These are phyloP conservation scores for Poterioochromonas sp. DNA, from an alignment of 352 stramenopile species.

Conservation along the genomic window DNA sequence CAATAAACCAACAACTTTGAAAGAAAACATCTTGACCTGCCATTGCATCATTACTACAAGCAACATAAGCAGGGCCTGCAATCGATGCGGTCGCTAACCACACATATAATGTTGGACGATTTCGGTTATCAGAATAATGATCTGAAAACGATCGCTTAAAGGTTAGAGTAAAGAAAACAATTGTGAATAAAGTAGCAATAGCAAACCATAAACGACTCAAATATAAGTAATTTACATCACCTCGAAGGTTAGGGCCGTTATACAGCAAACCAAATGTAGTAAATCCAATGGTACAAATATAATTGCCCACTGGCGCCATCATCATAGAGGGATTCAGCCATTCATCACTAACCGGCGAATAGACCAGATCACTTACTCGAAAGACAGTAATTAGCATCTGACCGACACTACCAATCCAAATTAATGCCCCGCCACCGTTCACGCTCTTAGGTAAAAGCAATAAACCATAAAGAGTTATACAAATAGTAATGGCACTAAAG, in stretches of 20 bases:
- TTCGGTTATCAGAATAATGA: not conserved
- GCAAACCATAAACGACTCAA: conserved; percentile 23
- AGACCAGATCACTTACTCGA: not conserved
- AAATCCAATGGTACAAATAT: not conserved
- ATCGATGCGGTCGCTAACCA: conserved; percentile 23
- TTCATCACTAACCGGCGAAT: not conserved
- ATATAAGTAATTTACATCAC: conserved; percentile 13
- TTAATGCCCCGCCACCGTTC: not conserved
- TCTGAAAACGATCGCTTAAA: not conserved
- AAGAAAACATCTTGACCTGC: conserved; percentile 6
- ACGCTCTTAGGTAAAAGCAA: not conserved
- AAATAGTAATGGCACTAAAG: conserved; percentile 30
- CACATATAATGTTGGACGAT: not conserved
- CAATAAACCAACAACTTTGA: conserved; percentile 19
- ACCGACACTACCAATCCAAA: conserved; percentile 24
- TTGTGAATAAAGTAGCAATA: conserved; percentile 2
- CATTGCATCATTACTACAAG: not conserved
- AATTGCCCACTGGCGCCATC: conserved; percentile 23
- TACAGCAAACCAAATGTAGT: not conserved
- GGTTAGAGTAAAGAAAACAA: conserved; percentile 20
- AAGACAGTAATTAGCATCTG: conserved; percentile 29
- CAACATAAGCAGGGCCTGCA: conserved; percentile 7
- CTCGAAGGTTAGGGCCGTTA: not conserved
- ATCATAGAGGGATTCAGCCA: not conserved
- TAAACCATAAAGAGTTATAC: not conserved